These are phyloP conservation scores for Puccinia polysora DNA, from an alignment of 1,284 basidiomycete genomes.

Conservation along the genomic window DNA sequence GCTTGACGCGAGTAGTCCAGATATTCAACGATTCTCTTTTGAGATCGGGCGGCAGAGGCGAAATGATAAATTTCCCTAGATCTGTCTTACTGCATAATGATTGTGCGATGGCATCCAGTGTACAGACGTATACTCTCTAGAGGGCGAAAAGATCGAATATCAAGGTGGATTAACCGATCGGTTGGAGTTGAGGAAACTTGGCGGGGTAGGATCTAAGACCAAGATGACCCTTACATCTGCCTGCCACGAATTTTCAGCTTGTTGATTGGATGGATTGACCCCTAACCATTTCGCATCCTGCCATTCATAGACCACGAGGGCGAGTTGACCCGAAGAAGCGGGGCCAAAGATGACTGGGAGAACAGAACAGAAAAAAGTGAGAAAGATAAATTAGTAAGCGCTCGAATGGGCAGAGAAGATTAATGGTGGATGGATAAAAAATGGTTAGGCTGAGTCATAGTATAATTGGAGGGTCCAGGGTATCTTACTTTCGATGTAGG, in stretches of 20 bases:
- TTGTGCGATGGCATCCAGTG: constrained; percentile 64
- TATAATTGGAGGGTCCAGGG: not conserved
- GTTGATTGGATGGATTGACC: constrained; percentile 52
- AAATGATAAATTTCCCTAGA: constrained; percentile 77
- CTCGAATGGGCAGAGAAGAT: too few species aligned
- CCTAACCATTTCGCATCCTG: constrained; percentile 77
- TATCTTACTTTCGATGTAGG: constrained; percentile 37
- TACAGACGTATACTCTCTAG: constrained; percentile 88
- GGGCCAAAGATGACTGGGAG: constrained; percentile 71
- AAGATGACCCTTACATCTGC: constrained; percentile 49
- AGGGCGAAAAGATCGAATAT: not conserved
- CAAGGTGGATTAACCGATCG: not conserved
- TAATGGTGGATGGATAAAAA: not conserved
- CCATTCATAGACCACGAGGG: constrained; percentile 95
- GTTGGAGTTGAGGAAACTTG: not conserved
- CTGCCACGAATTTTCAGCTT: constrained; percentile 50
- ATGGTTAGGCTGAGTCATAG: not conserved
- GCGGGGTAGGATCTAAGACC: constrained; percentile 15
- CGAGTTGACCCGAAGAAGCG: constrained; percentile 75
- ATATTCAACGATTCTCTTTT: constrained; percentile 63
- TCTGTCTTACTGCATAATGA: constrained; percentile 67
- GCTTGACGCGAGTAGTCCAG: constrained; percentile 55
- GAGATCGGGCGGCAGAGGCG: constrained; percentile 59
- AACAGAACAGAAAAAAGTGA: not conserved
- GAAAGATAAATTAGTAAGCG: not conserved